A percentile compares a stretch with the other conserved stretches of the same genome.
These are phyloP conservation scores for Acanthamoeba royreba DNA, from an alignment of 208 protist genomes.

Conservation along the genomic window DNA sequence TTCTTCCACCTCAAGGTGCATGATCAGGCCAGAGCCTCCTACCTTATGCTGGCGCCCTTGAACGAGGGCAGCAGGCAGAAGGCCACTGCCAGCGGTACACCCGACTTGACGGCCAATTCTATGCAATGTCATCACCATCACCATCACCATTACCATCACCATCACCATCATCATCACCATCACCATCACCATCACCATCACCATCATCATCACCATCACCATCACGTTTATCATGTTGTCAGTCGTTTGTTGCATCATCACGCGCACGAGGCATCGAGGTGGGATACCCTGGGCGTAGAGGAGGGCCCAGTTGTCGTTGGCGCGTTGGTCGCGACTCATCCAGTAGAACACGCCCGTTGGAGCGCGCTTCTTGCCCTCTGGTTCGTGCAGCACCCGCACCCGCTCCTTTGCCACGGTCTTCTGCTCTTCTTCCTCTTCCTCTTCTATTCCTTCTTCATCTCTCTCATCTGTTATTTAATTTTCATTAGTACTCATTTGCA, in stretches of 20 bases:
- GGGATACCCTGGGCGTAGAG: not conserved
- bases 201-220: too few species aligned
- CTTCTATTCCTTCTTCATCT: not conserved
- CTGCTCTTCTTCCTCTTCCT: not conserved
- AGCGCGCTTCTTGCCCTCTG: not conserved
- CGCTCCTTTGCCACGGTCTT: not conserved
- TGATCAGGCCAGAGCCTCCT: not conserved
- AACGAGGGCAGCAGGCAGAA: not conserved
- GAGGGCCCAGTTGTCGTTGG: constrained; percentile 28
- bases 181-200: too few species aligned
- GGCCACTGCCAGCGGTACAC: not conserved
- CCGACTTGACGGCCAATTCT: not conserved
- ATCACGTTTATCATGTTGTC: too few species aligned
- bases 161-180: too few species aligned
- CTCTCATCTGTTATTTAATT: not conserved
- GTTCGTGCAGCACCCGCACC: not conserved
- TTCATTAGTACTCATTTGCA: not conserved
- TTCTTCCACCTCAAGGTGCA: too few species aligned
- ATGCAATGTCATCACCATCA: not conserved
- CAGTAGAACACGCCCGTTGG: not conserved
- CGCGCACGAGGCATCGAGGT: not conserved
- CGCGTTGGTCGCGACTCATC: constrained; percentile 22
- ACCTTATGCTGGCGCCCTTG: not conserved
- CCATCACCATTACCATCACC: not conserved
- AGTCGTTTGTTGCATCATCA: not conserved